A percentile compares a stretch with the other conserved stretches of the same genome.
Conservation (phyloP, 139 green algal species). For the Astrephomene gubernaculifera region DNA sequence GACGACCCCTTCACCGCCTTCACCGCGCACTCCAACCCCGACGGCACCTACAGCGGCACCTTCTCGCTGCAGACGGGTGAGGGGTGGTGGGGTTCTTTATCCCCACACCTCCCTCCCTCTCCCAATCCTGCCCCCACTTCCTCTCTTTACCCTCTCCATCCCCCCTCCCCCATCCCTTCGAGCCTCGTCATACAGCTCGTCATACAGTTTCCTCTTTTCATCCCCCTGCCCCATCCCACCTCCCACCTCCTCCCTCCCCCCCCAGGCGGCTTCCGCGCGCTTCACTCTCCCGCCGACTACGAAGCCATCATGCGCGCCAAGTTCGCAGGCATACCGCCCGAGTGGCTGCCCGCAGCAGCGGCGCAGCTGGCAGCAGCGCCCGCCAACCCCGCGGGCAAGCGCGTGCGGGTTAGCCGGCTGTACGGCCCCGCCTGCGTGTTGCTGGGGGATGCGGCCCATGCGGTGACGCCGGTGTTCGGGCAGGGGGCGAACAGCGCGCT, state of each 20-base stretch:
- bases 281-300: conserved; percentile 55
- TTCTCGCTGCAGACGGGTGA: conserved; percentile 54
- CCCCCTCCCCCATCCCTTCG: neutral
- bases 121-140: too few species aligned
- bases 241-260: neutral
- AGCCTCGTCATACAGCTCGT: too few species aligned
- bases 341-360: conserved; percentile 53
- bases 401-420: conserved; percentile 31
- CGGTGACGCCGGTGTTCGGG: conserved; percentile 68
- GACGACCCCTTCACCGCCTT: conserved; percentile 65
- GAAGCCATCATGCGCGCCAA: conserved; percentile 50
- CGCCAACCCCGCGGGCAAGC: conserved; percentile 50
- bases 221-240: neutral
- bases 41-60: conserved; percentile 68
- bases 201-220: neutral
- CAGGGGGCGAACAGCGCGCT: conserved; percentile 76
- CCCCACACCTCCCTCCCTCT: neutral
- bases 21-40: conserved; percentile 61
- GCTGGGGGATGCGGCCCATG: conserved; percentile 76
- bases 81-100: neutral
- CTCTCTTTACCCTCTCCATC: too few species aligned
- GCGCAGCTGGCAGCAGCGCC: conserved; percentile 34
- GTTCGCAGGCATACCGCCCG: conserved; percentile 57
- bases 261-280: conserved; percentile 38
- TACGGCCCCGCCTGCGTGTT: conserved; percentile 50